Conservation (phyloP, 306 rosid genomes). For the Cucurbita argyrosperma region DNA sequence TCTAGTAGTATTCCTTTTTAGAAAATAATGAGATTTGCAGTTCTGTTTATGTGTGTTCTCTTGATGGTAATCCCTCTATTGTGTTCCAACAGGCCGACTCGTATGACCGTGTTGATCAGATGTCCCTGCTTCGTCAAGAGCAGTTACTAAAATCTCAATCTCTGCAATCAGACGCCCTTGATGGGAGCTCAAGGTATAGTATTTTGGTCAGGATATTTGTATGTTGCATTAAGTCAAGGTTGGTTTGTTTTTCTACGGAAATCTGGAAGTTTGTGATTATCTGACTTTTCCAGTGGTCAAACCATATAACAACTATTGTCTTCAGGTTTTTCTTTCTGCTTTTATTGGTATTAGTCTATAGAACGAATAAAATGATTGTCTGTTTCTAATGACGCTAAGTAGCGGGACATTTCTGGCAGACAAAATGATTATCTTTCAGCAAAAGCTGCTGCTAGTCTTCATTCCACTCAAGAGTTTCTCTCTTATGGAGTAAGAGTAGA, state of each 20-base stretch:
- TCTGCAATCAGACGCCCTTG: constrained; percentile 68
- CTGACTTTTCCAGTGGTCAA: constrained; percentile 10
- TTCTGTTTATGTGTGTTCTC: not conserved
- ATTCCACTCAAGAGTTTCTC: constrained; percentile 68
- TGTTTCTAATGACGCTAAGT: constrained; percentile 75
- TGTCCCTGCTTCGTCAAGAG: constrained; percentile 78
- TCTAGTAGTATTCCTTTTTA: not conserved
- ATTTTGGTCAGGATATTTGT: constrained; percentile 3
- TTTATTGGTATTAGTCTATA: constrained; percentile 31
- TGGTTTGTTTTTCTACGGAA: constrained; percentile 8
- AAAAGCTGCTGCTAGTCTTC: constrained; percentile 79
- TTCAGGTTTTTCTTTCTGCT: constrained; percentile 10
- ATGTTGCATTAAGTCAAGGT: constrained; percentile 6
- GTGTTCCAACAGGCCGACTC: constrained; percentile 40
- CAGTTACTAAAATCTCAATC: constrained; percentile 79
- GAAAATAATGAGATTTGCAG: constrained; percentile 5
- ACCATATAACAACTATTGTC: not conserved
- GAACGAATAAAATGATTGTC: constrained; percentile 44
- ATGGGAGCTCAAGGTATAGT: constrained; percentile 74
- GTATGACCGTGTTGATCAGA: constrained; percentile 83
- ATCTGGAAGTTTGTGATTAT: constrained; percentile 8
- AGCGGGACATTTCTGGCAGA: constrained; percentile 98
- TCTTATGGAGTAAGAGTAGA: constrained; percentile 87
- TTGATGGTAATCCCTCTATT: constrained; percentile 1
- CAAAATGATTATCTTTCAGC: constrained; percentile 93